Conservation (phyloP, 2,329 filamentous ascomycete genomes). For the Talaromyces sp. region DNA sequence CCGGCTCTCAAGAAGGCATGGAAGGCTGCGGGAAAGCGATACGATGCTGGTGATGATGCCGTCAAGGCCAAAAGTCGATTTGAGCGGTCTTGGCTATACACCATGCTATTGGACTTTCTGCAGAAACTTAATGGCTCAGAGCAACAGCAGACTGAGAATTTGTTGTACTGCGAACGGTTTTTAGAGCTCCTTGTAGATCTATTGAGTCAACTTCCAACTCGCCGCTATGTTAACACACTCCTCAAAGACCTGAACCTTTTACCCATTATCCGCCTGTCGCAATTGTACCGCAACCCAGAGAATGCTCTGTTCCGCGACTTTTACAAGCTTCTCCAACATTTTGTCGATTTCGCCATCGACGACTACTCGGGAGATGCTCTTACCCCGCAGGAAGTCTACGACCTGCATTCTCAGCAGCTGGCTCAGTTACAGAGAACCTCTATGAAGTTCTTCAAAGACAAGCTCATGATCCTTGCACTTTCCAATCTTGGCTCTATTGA, state of each 20-base stretch:
- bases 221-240: constrained; percentile 88
- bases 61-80: constrained; percentile 81
- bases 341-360: constrained; percentile 84
- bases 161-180: constrained; percentile 89
- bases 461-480: constrained; percentile 85
- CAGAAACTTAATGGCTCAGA: constrained; percentile 65
- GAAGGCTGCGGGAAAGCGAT: constrained; percentile 83
- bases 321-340: constrained; percentile 78
- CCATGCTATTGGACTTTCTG: constrained; percentile 80
- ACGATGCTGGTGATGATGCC: constrained; percentile 79
- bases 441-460: constrained; percentile 82
- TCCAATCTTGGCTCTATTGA: constrained; percentile 92
- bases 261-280: constrained; percentile 75
- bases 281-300: constrained; percentile 72
- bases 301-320: constrained; percentile 81
- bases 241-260: constrained; percentile 83
- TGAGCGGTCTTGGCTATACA: constrained; percentile 91
- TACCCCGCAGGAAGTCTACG: constrained; percentile 72
- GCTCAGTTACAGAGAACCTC: constrained; percentile 78
- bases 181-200: constrained; percentile 87
- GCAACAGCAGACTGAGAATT: constrained; percentile 57
- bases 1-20: constrained; percentile 84
- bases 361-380: constrained; percentile 84
- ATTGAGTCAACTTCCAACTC: constrained; percentile 88
- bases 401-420: constrained; percentile 74